Percentiles rank a stretch among this genome's conserved stretches.
Evolutionary conservation across 768 basidiomycete species (phyloP).

Genomic region (Mycena amicta): DNA sequence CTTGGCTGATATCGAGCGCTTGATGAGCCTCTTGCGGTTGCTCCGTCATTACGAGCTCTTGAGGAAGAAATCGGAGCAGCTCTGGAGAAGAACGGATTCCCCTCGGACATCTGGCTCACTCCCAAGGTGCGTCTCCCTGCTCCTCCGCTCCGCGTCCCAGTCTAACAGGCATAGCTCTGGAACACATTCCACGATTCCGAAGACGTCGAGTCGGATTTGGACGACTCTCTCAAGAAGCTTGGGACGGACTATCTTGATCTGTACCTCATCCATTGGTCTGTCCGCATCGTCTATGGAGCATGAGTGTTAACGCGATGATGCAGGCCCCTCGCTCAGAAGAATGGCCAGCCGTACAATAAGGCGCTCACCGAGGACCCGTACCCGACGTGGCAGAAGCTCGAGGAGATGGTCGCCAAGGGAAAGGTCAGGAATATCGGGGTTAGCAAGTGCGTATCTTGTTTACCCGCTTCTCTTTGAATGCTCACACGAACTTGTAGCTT

Average conservation of each 20-base stretch:
- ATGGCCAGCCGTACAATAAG: conserved; percentile 49
- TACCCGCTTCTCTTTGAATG: conserved; percentile 2
- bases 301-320: not conserved
- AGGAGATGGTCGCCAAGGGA: conserved; percentile 75
- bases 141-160: too few relatives aligned
- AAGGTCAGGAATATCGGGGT: conserved; percentile 81
- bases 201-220: conserved; percentile 66
- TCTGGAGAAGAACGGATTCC: too few relatives aligned
- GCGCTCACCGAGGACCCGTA: conserved; percentile 70
- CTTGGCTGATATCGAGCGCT: too few relatives aligned
- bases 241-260: conserved; percentile 76
- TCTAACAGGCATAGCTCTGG: too few relatives aligned
- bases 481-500: conserved; percentile 41
- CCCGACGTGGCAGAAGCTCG: conserved; percentile 80
- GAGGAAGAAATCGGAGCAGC: too few relatives aligned
- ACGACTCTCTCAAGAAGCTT: conserved; percentile 64
- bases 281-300: conserved; percentile 6
- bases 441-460: conserved; percentile 61
- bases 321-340: conserved; percentile 72
- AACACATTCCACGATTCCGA: conserved; percentile 76
- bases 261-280: conserved; percentile 80
- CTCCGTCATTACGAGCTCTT: too few relatives aligned
- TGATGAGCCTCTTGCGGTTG: too few relatives aligned
- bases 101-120: too few relatives aligned
- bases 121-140: too few relatives aligned